Evolutionary conservation across 257 asterid species (phyloP).

Genomic region (Nicotiana paniculata): DNA sequence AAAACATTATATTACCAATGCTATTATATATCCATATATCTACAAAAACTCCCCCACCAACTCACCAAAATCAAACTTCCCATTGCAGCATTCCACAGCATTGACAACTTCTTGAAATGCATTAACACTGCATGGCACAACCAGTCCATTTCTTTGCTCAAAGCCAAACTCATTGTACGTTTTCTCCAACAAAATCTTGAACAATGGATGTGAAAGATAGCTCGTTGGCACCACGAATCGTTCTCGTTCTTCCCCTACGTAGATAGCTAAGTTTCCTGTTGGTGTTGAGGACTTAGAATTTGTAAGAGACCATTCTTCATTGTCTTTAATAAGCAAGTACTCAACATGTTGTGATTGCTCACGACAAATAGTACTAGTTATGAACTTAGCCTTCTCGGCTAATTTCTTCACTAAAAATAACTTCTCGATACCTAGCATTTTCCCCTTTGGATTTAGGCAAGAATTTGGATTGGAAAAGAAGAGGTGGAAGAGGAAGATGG

Average conservation of each 20-base stretch:
- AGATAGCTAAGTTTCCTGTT: conserved; percentile 53
- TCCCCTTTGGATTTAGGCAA: neutral
- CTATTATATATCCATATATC: neutral
- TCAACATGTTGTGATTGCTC: conserved; percentile 19
- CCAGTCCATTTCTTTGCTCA: conserved; percentile 43
- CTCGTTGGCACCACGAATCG: conserved; percentile 62
- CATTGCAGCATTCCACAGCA: conserved; percentile 59
- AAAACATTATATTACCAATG: neutral
- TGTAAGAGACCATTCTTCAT: neutral
- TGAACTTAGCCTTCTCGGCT: conserved; percentile 44
- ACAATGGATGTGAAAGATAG: conserved; percentile 74
- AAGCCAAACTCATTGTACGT: conserved; percentile 67
- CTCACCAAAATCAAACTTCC: conserved; percentile 67
- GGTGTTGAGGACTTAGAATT: conserved; percentile 24
- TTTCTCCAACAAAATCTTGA: conserved; percentile 74
- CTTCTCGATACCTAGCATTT: conserved; percentile 53
- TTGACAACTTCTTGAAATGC: conserved; percentile 57
- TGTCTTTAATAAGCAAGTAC: conserved; percentile 28
- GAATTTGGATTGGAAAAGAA: neutral
- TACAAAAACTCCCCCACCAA: conserved; percentile 50
- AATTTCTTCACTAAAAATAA: conserved; percentile 58
- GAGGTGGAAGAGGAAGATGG: neutral
- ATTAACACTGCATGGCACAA: conserved; percentile 63
- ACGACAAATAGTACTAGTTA: neutral
- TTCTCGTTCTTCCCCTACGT: conserved; percentile 63